A percentile compares a stretch with the other conserved stretches of the same genome.
phyloP scores from a whole-genome alignment of 2,329 filamentous ascomycete genomes.

The Claviceps quebecensis region DNA sequence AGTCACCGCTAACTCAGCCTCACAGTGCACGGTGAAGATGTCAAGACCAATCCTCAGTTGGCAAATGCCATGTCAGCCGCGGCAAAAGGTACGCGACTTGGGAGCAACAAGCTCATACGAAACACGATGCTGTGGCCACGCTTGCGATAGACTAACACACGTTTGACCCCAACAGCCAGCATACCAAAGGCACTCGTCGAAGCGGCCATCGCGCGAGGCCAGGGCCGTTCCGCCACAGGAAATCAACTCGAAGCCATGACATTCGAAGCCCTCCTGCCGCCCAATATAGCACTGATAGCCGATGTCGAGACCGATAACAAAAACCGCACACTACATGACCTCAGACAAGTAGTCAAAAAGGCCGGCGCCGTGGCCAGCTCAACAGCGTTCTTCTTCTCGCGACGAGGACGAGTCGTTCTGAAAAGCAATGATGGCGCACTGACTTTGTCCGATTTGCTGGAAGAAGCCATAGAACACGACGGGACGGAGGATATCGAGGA shows the following conservation, averaged over 20 bases:
- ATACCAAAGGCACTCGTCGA: conserved; percentile 80
- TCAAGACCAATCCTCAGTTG: conserved; percentile 61
- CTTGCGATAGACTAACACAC: not conserved
- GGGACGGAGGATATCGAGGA: conserved; percentile 62
- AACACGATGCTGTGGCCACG: not conserved
- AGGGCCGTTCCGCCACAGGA: conserved; percentile 66
- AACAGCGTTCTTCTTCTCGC: conserved; percentile 73
- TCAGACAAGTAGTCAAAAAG: conserved; percentile 58
- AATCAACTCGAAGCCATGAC: conserved; percentile 61
- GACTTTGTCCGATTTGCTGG: conserved; percentile 60
- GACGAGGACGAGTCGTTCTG: conserved; percentile 62
- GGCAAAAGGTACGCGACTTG: conserved; percentile 48
- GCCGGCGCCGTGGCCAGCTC: conserved; percentile 56
- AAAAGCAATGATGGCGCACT: conserved; percentile 33
- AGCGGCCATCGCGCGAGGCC: conserved; percentile 71
- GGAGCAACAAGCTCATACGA: not conserved
- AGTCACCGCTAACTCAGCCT: conserved; percentile 5
- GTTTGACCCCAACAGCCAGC: conserved; percentile 32
- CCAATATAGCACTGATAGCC: conserved; percentile 64
- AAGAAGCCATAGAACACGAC: conserved; percentile 64
- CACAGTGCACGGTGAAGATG: conserved; percentile 61
- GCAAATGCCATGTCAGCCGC: conserved; percentile 59
- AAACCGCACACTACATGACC: conserved; percentile 55
- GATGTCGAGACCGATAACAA: conserved; percentile 80
- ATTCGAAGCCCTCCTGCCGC: conserved; percentile 68